Evolutionary conservation across 257 asterid species (phyloP).

Genomic region (Scutellaria barbata): DNA sequence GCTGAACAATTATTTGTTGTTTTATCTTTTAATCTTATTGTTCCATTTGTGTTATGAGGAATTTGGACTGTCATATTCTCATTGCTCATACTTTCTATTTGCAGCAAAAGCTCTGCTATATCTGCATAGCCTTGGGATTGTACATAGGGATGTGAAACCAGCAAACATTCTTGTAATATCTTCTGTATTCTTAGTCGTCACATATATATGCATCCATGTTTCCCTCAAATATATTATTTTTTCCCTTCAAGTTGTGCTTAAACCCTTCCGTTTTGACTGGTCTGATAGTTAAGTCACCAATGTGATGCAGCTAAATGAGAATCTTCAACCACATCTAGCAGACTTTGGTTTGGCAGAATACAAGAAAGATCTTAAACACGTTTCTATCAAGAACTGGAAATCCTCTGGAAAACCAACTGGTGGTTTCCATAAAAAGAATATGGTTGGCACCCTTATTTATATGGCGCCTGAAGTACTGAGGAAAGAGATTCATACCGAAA

Average conservation of each 20-base stretch:
- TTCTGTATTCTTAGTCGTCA: slow-evolving; percentile 32
- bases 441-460: slow-evolving; percentile 97
- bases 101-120: slow-evolving; percentile 87
- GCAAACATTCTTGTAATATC: slow-evolving; percentile 93
- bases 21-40: not conserved
- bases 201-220: slow-evolving; percentile 26
- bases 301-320: slow-evolving; percentile 67
- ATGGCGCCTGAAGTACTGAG: slow-evolving; percentile 97
- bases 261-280: slow-evolving; percentile 15
- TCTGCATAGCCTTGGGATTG: slow-evolving; percentile 90
- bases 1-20: slow-evolving; percentile 7
- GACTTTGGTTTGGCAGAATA: slow-evolving; percentile 97
- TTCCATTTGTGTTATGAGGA: slow-evolving; percentile 21
- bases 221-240: slow-evolving; percentile 1
- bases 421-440: slow-evolving; percentile 91
- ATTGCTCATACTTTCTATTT: slow-evolving; percentile 44
- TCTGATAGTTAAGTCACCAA: slow-evolving; percentile 35
- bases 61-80: slow-evolving; percentile 35
- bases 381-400: slow-evolving; percentile 71
- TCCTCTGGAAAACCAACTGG: slow-evolving; percentile 97
- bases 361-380: slow-evolving; percentile 70
- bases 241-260: slow-evolving; percentile 1
- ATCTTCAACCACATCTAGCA: slow-evolving; percentile 71
- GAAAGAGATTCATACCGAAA: slow-evolving; percentile 87
- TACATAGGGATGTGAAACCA: slow-evolving; percentile 98